Base-by-base conservation (phyloP, 2,329 filamentous ascomycete genomes). In the Ilyonectria mors-panacis region DNA sequence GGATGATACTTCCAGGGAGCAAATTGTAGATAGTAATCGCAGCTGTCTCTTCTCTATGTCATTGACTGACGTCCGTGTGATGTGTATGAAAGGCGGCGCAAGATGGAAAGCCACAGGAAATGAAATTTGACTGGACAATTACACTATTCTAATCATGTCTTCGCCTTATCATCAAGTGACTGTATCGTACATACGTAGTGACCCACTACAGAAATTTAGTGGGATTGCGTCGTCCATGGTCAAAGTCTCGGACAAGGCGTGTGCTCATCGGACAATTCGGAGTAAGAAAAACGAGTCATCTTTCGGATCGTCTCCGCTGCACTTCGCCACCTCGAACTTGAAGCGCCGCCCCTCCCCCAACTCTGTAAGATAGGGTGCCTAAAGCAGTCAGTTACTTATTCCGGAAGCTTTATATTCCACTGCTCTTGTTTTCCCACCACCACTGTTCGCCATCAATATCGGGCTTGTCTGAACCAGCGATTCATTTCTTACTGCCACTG, bases 1-100 rank as follows among this genome's bases (percentile, higher is more conserved):
- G 85, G 23, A 81, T 93, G 58, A 82, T 90, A 68, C 83, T 83
- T 56, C 82, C 87, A 7, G 80, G 85, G 66, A 85, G 89, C 71
- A 93, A 92, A 82, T 79, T 91, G 76, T 92, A 84, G 77, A 73
- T 28, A 7, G 6, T 7, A 9, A 47, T 39, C 12, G 17, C 37
- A 17, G 13, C 13, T 39, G 37, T 13, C 6, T 39, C 15, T 6
- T 39, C 17, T 6, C 37, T 17, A 6, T 6, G 37, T 39, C 17
- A 39, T 17, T 39, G 13, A 17, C 37, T 17, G 13, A 17, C 13
- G 6, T 39, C 37, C 17, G n/a, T n/a, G n/a, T n/a, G n/a, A 6
- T 17, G 2, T 39, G 15, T 17, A 6, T 17, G 13, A 39, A 13
- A 3, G 17, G 13, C 17, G 37, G 12, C 17, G 3, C 4, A 17